Evolutionary conservation across 208 protist species (phyloP).

Genomic region (Histomonas meleagridis): DNA sequence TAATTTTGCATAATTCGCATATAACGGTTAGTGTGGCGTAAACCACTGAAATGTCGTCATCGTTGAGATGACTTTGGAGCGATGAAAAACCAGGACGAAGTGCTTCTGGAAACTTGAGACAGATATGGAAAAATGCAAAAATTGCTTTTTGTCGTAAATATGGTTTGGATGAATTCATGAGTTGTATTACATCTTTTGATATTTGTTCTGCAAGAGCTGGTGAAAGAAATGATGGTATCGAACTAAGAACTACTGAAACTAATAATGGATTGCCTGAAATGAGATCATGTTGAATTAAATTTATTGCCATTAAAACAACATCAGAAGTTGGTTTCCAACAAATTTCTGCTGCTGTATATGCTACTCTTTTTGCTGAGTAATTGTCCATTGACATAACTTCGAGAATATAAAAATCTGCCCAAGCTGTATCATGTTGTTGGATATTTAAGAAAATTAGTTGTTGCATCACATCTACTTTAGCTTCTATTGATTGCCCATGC

Average conservation of each 20-base stretch:
- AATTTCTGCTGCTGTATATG: not conserved
- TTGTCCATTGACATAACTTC: constrained; percentile 26
- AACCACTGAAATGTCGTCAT: not conserved
- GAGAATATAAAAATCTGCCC: constrained; percentile 1
- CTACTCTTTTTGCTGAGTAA: constrained; percentile 12
- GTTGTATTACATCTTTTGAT: not conserved
- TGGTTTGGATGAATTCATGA: constrained; percentile 1
- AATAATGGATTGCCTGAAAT: not conserved
- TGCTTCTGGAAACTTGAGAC: not conserved
- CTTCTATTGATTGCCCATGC: not conserved
- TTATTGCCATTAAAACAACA: not conserved
- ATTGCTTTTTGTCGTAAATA: constrained; percentile 28
- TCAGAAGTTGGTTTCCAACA: not conserved
- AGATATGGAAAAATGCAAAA: constrained; percentile 13
- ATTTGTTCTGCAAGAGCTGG: not conserved
- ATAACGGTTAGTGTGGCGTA: not conserved
- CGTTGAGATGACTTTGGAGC: not conserved
- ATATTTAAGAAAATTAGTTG: not conserved
- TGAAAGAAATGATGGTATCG: not conserved
- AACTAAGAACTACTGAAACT: not conserved
- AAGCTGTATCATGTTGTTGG: not conserved
- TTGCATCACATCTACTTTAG: not conserved
- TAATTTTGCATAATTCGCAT: not conserved
- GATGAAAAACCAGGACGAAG: not conserved
- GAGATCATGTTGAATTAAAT: not conserved